These are phyloP conservation scores for Drechslerella dactyloides DNA, from an alignment of 2,329 filamentous ascomycete genomes.

Conservation along the genomic window DNA sequence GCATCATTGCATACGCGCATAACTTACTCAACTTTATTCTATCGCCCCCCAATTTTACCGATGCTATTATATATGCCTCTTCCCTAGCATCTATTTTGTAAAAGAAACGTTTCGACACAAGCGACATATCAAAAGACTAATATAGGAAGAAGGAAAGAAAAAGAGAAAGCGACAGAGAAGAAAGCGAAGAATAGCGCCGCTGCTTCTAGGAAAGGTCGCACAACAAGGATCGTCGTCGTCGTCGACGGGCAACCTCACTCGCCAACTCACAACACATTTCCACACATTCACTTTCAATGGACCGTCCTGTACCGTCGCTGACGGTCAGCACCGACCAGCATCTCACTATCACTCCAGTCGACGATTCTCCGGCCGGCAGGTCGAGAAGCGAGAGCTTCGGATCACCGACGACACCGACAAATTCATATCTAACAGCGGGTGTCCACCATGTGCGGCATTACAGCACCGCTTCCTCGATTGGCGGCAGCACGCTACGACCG, in stretches of 20 bases:
- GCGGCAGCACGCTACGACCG: slow-evolving; percentile 47
- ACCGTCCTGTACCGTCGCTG: slow-evolving; percentile 35
- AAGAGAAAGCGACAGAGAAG: too few relatives aligned
- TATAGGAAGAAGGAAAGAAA: too few relatives aligned
- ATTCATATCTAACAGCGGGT: slow-evolving; percentile 41
- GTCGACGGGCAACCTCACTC: slow-evolving; percentile 13
- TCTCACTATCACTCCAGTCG: slow-evolving; percentile 34
- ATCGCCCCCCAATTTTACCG: too few relatives aligned
- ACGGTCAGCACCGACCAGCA: slow-evolving; percentile 49
- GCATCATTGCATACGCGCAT: slow-evolving; percentile 8
- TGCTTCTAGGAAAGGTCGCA: too few relatives aligned
- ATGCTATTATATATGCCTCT: too few relatives aligned
- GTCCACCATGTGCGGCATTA: slow-evolving; percentile 45
- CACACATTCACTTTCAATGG: not conserved
- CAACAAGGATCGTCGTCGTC: slow-evolving; percentile 16
- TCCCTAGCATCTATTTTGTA: too few relatives aligned
- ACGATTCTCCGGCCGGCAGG: slow-evolving; percentile 23
- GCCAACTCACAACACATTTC: slow-evolving; percentile 27
- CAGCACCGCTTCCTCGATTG: slow-evolving; percentile 43
- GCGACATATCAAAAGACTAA: too few relatives aligned
- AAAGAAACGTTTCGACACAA: too few relatives aligned
- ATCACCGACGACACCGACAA: slow-evolving; percentile 47
- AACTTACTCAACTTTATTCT: slow-evolving; percentile 11
- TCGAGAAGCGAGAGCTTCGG: slow-evolving; percentile 49
- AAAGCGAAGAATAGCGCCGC: too few relatives aligned